Evolutionary conservation across 306 rosid genomes (phyloP).

Genomic region (Pyrus bretschneideri): DNA sequence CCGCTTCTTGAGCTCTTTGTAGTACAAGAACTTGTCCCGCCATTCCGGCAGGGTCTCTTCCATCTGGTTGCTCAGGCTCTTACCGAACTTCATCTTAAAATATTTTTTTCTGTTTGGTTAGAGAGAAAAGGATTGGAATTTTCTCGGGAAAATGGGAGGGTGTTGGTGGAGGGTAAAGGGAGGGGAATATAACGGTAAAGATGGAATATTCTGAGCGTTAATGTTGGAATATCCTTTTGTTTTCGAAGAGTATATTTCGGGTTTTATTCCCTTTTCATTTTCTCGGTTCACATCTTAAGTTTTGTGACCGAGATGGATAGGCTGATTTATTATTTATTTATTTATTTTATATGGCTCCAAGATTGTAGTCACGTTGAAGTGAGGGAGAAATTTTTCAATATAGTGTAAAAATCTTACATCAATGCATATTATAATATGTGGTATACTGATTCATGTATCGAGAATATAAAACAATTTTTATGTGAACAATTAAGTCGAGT

Average conservation of each 20-base stretch:
- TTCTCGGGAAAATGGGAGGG: not conserved
- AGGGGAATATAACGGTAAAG: slow-evolving; percentile 44
- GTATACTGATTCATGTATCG: too few species aligned
- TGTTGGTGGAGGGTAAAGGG: not conserved
- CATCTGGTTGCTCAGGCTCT: slow-evolving; percentile 83
- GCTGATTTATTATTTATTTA: not conserved
- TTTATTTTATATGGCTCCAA: not conserved
- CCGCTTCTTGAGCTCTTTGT: slow-evolving; percentile 88
- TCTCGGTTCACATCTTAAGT: not conserved
- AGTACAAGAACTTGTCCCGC: slow-evolving; percentile 92
- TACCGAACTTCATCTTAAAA: slow-evolving; percentile 71
- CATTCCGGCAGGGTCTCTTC: slow-evolving; percentile 87
- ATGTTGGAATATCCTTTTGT: slow-evolving; percentile 66
- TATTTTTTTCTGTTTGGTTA: not conserved
- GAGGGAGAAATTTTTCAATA: too few species aligned
- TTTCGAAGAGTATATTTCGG: slow-evolving; percentile 45
- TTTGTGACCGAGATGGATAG: not conserved
- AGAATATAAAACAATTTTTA: too few species aligned
- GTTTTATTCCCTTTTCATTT: slow-evolving; percentile 47
- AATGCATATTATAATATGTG: too few species aligned
- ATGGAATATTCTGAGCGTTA: slow-evolving; percentile 68
- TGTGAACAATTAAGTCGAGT: too few species aligned
- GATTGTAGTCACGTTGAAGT: not conserved
- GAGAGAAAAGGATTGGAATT: not conserved
- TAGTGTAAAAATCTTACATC: too few species aligned